Evolutionary conservation across 192 early-diverging fungal species (phyloP), one percentile per base, ranked within the genome.

Genomic region (Backusella circina): DNA sequence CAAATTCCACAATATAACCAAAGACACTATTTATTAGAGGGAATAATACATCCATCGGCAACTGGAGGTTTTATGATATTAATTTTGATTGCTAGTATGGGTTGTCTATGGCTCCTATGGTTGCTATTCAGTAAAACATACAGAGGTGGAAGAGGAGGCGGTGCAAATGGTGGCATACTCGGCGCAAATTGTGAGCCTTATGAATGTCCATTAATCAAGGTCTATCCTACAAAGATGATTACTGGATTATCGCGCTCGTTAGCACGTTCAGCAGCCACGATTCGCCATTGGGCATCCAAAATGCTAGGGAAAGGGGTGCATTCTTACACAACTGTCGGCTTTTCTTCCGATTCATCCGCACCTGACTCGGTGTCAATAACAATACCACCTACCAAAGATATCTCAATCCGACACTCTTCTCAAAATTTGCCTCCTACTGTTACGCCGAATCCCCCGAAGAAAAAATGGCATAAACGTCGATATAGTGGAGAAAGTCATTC

Each of bases 401-500:
- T 28, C 26, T 33, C 36, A 28, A 64, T 10, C 23, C 54, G 76
- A 10, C 71, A 67, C 1, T 35, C 39, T 4, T 71, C 78, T 10
- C 47, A 47, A n/a, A 67, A 68, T 31, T 80, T 75, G 0, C 70
- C 70, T 12, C 37, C 44, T 39, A 18, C 44, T 5, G 12, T 74
- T 21, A 39, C 67, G 23, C 47, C 50, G 18, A n/a, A 3, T 15
- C 54, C n/a, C 2, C 57, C 74, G n/a, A 73, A 47, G 16, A 33
- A 54, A 35, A 75, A 78, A 32, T 82, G 80, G 80, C 50, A 28
- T 47, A 82, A 82, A 47, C 78, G 78, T 31, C 69, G 80, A 44
- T 79, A 78, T 36, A 82, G 80, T 35, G 80, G 80, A 28, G 80
- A 82, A 37, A 82, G 80, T 33, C 9, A 75, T 66, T 73, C 61